Evolutionary conservation across 2,329 filamentous ascomycete species (phyloP).

Genomic region (Apiospora hydei): DNA sequence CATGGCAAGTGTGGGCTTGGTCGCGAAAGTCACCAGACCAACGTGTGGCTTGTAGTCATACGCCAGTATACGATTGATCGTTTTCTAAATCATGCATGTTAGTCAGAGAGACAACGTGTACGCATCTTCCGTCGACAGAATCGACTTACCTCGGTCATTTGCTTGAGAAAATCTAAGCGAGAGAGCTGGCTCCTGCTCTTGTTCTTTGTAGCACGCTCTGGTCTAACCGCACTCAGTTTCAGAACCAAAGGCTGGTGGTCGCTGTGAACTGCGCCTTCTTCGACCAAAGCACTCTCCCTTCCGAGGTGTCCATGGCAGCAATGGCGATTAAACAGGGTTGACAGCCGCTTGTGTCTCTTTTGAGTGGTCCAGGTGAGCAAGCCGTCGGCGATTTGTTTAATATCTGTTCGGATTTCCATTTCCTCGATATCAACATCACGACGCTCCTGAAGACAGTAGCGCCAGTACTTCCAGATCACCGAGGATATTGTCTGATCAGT

Average conservation of each 20-base stretch:
- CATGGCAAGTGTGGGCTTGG: not conserved
- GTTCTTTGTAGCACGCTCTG: fast-evolving
- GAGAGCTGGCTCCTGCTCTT: not conserved
- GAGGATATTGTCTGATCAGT: not conserved
- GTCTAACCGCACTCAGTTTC: not conserved
- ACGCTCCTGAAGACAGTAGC: not conserved
- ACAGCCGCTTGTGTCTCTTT: not conserved
- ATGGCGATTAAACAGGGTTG: not conserved
- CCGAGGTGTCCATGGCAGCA: not conserved
- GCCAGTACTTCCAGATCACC: not conserved
- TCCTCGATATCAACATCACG: not conserved
- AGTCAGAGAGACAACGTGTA: too few species aligned
- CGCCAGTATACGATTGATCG: not conserved
- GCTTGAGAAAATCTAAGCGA: not conserved
- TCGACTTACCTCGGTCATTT: not conserved
- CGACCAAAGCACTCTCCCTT: not conserved
- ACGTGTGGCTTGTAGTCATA: not conserved
- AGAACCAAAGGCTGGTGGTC: not conserved
- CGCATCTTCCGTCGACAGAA: too few species aligned
- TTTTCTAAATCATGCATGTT: not conserved
- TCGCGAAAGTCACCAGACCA: not conserved
- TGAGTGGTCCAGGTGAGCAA: fast-evolving
- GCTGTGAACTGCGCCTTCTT: not conserved
- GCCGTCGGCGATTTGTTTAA: not conserved
- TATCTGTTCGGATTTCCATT: fast-evolving